Evolutionary conservation across 176 grass and related monocot genomes (phyloP), one percentile per base, ranked within the genome.

Genomic region (Phoenix roebelenii): DNA sequence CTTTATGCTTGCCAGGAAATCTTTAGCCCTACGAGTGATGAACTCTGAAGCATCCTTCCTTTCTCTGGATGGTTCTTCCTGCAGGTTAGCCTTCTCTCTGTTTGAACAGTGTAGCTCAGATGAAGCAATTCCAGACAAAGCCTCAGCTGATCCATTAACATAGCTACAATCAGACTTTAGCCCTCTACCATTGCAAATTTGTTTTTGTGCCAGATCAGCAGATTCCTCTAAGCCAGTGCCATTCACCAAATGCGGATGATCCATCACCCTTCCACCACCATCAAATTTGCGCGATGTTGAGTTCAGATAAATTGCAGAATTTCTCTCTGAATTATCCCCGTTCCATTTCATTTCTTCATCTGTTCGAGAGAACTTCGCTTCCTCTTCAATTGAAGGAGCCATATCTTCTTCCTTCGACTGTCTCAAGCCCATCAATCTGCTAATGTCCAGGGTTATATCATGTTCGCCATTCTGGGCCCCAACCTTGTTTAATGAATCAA

Each of bases 1-100:
- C 57, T 73, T 76, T 23, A 85, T 80, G 60, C 65, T 77, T 3
- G 59, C 65, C 18, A 86, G 18, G 55, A 82, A 81, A 74, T 70
- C 65, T 77, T 74, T 82, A 29, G 78, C 75, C 61, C 51, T 35
- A 17, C 55, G 65, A 66, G 68, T 74, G 50, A 70, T 62, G 53
- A 44, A 66, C 23, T 55, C 65, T 30, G 60, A 59, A 30, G 62
- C 66, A 49, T 75, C 72, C 53, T 77, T 71, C 24, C 58, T 79
- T 56, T 58, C 76, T 76, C 20, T 63, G 14, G 35, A 44, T 44
- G 35, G 10, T 77, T 44, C 14, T 28, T 26, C 54, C 23, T 22
- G 51, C 66, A 17, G 15, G 55, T 71, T 74, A 58, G 52, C 58
- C 28, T 50, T 78, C 35, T 44, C 35, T 14, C 2, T 44, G 1